Evolutionary conservation across 1,284 basidiomycete species (phyloP).

Genomic region (Phellopilus nigrolimitatus): DNA sequence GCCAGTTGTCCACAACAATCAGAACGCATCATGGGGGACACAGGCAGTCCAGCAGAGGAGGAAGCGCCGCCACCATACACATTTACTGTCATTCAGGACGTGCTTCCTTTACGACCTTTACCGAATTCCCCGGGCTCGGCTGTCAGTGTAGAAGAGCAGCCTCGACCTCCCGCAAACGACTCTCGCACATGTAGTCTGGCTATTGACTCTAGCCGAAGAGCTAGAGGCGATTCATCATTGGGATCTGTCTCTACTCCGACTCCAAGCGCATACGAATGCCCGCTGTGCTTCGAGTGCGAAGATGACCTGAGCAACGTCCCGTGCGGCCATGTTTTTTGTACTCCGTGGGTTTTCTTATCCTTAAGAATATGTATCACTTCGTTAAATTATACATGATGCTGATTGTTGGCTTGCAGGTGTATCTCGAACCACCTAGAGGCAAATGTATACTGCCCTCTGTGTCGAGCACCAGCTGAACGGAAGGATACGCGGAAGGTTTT

Average conservation of each 20-base stretch:
- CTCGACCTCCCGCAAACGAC: too few relatives aligned
- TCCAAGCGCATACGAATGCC: neutral
- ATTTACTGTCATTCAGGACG: neutral
- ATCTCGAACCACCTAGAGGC: neutral
- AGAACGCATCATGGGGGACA: neutral
- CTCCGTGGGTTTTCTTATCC: neutral
- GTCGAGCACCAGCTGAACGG: neutral
- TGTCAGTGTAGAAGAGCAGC: neutral
- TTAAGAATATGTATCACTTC: neutral
- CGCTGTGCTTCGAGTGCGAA: neutral
- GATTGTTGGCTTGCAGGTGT: neutral
- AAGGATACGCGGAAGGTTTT: neutral
- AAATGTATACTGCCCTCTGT: neutral
- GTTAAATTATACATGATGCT: neutral
- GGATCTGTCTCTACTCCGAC: neutral
- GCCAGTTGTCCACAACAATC: neutral
- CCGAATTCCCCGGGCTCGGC: neutral
- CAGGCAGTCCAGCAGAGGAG: neutral
- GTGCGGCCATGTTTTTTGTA: neutral
- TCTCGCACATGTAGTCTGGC: too few relatives aligned
- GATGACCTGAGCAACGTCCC: neutral
- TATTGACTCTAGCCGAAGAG: too few relatives aligned
- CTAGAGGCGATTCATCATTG: neutral
- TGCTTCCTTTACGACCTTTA: neutral
- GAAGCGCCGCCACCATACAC: neutral